Conservation (phyloP, 768 basidiomycete species). For the Xanthoconium stramineum region DNA sequence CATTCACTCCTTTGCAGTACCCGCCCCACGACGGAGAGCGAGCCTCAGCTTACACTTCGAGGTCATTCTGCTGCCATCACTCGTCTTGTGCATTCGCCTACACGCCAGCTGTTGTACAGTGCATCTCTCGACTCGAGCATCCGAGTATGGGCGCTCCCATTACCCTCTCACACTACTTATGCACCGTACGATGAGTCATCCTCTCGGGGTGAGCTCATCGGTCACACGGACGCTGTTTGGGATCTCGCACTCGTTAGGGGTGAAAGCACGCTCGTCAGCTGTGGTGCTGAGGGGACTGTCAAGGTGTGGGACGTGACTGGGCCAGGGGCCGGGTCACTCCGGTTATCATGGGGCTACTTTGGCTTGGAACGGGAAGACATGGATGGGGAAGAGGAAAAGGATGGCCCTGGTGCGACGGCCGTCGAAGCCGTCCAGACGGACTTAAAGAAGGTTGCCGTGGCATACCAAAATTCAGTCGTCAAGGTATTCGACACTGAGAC, state of each 20-base stretch:
- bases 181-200: slow-evolving; percentile 83
- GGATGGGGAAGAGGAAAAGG: slow-evolving; percentile 45
- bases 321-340: slow-evolving; percentile 56
- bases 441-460: slow-evolving; percentile 84
- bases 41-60: slow-evolving; percentile 89
- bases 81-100: slow-evolving; percentile 73
- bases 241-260: slow-evolving; percentile 84
- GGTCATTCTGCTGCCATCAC: slow-evolving; percentile 93
- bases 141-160: slow-evolving; percentile 83
- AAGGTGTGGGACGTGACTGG: slow-evolving; percentile 92
- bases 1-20: slow-evolving; percentile 39
- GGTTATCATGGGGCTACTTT: slow-evolving; percentile 76
- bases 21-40: slow-evolving; percentile 78
- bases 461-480: slow-evolving; percentile 83
- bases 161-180: slow-evolving; percentile 79
- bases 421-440: slow-evolving; percentile 82
- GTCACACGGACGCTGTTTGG: slow-evolving; percentile 97
- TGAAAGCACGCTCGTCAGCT: slow-evolving; percentile 81
- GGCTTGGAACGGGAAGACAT: slow-evolving; percentile 51
- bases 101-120: slow-evolving; percentile 78
- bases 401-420: slow-evolving; percentile 65
- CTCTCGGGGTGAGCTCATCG: slow-evolving; percentile 75
- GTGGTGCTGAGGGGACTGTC: slow-evolving; percentile 86
- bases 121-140: slow-evolving; percentile 93
- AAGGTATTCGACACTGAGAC: slow-evolving; percentile 91